Base-by-base conservation (phyloP, 228 moss, liverwort and hornwort genomes). In the Sphagnum magellanicum region DNA sequence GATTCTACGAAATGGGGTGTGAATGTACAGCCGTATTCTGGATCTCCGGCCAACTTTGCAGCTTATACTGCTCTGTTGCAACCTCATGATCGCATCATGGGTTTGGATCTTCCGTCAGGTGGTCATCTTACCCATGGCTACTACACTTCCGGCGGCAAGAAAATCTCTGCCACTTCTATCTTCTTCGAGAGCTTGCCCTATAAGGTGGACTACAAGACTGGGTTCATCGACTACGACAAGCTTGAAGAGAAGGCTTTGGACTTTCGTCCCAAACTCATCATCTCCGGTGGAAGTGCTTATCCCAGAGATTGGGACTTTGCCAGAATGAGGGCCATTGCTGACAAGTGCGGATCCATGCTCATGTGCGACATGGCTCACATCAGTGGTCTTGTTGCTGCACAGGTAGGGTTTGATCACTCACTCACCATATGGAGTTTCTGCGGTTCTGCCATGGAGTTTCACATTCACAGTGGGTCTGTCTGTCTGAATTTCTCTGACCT, bases 311-410 rank as follows among this genome's bases (percentile, higher is more conserved):
- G 95, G 95, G 95, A 95, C 72, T 95, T 85, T 74, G 75, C 73
- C 13, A 79, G 81, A 70, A 61, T 95, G 60, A 77, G 90, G 63
- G 63, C 51, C 10, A 87, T 92, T 49, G 92, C 95, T 0, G 95
- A 95, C 71, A 95, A 92, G 69, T 83, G 87, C 13, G 95, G 95
- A 48, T 89, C 92, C 53, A 71, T 95, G 60, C 77, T 95, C 63
- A 95, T 92, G 95, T 92, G 92, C 32, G 95, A 95, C 60, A 95
- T 95, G 92, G 95, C 95, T 12, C 92, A 95, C 72, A 90, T 55
- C 81, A 95, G 95, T 63, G 95, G 95, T 5, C 87, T 95, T 9
- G 95, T 95, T 57, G 95, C 95, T 8, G 92, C 95, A n/a, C 89
- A 82, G 72, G 81, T 82, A 73, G 6, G 46, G n/a, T 4, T 4